Evolutionary conservation across 2,329 filamentous ascomycete species (phyloP).

Genomic region (Orbilia blumenaviensis): DNA sequence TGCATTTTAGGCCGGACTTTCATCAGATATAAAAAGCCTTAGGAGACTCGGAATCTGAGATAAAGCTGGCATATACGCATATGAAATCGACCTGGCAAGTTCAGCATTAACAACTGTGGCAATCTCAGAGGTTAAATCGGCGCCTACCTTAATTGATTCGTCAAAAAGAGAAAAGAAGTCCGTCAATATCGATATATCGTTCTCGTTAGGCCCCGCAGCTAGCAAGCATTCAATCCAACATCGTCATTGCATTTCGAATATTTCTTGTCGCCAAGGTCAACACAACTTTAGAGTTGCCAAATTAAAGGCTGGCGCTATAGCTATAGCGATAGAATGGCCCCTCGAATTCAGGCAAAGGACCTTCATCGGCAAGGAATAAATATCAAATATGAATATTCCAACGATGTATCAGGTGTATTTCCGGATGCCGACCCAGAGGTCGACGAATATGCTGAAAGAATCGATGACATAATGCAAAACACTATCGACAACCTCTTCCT

Average conservation of each 20-base stretch:
- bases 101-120: not conserved
- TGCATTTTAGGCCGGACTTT: no score
- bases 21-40: not conserved
- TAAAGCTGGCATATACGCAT: not conserved
- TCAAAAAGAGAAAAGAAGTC: no score
- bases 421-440: not conserved
- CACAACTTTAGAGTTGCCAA: no score
- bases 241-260: not conserved
- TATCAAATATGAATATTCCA: slow-evolving; percentile 43
- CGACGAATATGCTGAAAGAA: slow-evolving; percentile 34
- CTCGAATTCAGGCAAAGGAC: slow-evolving; percentile 44
- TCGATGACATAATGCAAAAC: slow-evolving; percentile 35
- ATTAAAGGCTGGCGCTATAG: no score
- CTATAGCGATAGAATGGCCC: slow-evolving; percentile 43
- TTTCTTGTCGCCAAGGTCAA: slow-evolving; percentile 3
- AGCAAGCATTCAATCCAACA: no score
- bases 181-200: no score
- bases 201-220: not conserved
- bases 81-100: not conserved
- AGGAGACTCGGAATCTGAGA: not conserved
- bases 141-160: not conserved
- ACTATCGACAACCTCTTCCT: slow-evolving; percentile 29
- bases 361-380: slow-evolving; percentile 30
- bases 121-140: not conserved
- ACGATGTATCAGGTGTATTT: slow-evolving; percentile 34